Evolutionary conservation across 768 basidiomycete species (phyloP).

Genomic region (Leucosporidium scottii): DNA sequence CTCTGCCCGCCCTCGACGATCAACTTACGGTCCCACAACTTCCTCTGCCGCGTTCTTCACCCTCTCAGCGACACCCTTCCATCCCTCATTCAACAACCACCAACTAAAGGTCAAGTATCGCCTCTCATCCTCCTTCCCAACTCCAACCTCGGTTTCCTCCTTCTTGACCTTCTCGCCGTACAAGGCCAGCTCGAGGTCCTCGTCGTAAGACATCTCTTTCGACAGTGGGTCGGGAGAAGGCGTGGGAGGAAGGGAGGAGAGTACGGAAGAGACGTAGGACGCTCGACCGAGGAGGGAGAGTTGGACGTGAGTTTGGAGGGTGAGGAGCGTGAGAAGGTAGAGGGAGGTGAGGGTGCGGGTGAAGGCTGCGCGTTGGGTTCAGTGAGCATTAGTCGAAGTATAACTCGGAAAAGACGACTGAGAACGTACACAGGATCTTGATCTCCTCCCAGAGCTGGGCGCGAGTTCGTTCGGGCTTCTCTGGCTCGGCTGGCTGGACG

Average conservation of each 20-base stretch:
- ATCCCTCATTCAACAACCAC: constrained; percentile 89
- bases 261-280: constrained; percentile 67
- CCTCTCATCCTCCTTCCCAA: constrained; percentile 59
- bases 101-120: constrained; percentile 79
- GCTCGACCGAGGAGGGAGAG: constrained; percentile 73
- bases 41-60: constrained; percentile 69
- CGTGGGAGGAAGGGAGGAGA: constrained; percentile 43
- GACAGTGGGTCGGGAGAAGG: not conserved
- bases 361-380: constrained; percentile 64
- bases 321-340: constrained; percentile 76
- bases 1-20: not conserved
- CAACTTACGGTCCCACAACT: constrained; percentile 70
- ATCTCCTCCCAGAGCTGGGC: constrained; percentile 86
- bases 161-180: constrained; percentile 39
- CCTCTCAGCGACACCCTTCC: constrained; percentile 72
- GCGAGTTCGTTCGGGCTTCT: constrained; percentile 51
- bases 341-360: constrained; percentile 78
- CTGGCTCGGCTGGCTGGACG: not conserved
- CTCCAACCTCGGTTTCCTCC: constrained; percentile 42
- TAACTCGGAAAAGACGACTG: not conserved
- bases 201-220: not conserved
- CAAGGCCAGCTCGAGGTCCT: constrained; percentile 23
- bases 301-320: constrained; percentile 78
- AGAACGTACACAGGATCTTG: constrained; percentile 66
- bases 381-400: not conserved